Conservation (phyloP, 148 eudicot genomes). For the Diospyros lotus region DNA sequence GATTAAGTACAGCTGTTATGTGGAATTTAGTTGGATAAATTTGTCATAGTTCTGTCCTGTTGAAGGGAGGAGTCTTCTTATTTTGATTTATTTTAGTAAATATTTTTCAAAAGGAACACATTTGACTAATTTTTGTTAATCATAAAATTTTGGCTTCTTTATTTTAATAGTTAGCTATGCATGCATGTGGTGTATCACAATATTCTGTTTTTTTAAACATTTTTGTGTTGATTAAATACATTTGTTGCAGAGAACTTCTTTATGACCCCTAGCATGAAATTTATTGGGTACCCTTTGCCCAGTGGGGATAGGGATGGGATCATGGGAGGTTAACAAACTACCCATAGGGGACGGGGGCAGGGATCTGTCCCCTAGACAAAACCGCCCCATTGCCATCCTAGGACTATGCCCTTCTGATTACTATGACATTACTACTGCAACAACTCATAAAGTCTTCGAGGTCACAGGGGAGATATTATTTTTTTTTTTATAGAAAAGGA, state of each 20-base stretch:
- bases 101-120: no score
- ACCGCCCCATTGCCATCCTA: no score
- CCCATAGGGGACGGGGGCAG: no score
- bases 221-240: no score
- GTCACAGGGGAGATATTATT: conserved; percentile 24
- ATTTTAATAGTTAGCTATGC: background rate
- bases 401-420: conserved; percentile 4
- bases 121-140: background rate
- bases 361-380: no score
- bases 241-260: no score
- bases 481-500: conserved; percentile 18
- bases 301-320: no score
- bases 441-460: conserved; percentile 27
- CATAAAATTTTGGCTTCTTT: background rate
- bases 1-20: background rate
- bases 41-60: background rate
- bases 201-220: no score
- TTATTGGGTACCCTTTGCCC: no score
- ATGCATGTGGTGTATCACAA: background rate
- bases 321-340: no score
- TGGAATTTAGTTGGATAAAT: background rate
- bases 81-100: background rate
- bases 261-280: no score
- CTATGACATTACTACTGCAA: conserved; percentile 19
- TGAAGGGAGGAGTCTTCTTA: background rate